A percentile compares a stretch with the other conserved stretches of the same genome.
These are phyloP conservation scores for Penicillium manginii DNA, from an alignment of 495 filamentous ascomycete genomes.

Conservation along the genomic window DNA sequence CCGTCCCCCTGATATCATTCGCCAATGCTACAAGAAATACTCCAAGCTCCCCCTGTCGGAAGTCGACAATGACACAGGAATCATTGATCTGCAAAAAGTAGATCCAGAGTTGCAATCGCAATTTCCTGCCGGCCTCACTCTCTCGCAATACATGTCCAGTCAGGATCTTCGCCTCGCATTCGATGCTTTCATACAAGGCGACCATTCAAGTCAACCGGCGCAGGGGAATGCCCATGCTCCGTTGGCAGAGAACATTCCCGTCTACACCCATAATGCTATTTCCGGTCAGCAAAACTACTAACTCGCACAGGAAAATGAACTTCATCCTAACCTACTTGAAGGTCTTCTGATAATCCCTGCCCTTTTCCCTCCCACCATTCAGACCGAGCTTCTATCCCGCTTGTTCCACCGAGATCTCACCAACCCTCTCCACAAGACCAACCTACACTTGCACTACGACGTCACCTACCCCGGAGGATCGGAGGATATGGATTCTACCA, in stretches of 20 bases:
- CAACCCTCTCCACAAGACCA: slow-evolving; percentile 75
- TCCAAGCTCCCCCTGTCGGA: slow-evolving; percentile 47
- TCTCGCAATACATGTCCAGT: slow-evolving; percentile 35
- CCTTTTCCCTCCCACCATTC: slow-evolving; percentile 68
- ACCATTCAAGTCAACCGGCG: slow-evolving; percentile 15
- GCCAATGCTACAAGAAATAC: slow-evolving; percentile 67
- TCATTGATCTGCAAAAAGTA: slow-evolving; percentile 54
- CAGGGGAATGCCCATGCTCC: slow-evolving; percentile 29
- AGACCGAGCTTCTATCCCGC: slow-evolving; percentile 66
- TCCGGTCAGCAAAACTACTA: slow-evolving; percentile 43
- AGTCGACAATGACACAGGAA: slow-evolving; percentile 47
- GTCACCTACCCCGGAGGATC: slow-evolving; percentile 63
- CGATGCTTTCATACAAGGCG: slow-evolving; percentile 34
- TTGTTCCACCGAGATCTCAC: slow-evolving; percentile 82
- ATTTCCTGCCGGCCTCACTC: slow-evolving; percentile 30
- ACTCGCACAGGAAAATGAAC: slow-evolving; percentile 15
- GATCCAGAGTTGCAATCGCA: slow-evolving; percentile 26
- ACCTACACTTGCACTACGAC: slow-evolving; percentile 81
- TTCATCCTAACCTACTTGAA: slow-evolving; percentile 40
- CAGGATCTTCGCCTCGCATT: slow-evolving; percentile 41
- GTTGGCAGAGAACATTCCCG: slow-evolving; percentile 44
- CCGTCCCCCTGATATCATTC: slow-evolving; percentile 67
- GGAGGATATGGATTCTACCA: slow-evolving; percentile 8
- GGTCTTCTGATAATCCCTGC: slow-evolving; percentile 76
- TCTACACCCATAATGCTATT: slow-evolving; percentile 47